Percentiles rank a stretch among this genome's conserved stretches.
Evolutionary conservation across 768 basidiomycete genomes (phyloP).

Genomic region (Hemileccinum rubropunctum): DNA sequence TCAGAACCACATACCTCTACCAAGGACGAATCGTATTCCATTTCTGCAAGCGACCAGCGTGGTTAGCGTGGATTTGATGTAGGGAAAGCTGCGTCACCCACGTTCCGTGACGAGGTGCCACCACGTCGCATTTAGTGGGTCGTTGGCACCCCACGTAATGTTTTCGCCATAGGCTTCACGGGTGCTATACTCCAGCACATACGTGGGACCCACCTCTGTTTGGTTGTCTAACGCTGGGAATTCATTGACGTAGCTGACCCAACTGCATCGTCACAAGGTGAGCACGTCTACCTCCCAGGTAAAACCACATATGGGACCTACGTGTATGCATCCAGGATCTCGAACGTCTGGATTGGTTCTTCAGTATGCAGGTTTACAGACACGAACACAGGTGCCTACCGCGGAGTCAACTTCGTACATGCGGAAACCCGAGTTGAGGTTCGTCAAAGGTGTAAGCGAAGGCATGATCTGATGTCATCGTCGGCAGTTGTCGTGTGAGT

Average conservation of each 20-base stretch:
- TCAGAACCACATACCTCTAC: constrained; percentile 16
- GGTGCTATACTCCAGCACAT: constrained; percentile 60
- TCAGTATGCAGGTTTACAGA: neutral
- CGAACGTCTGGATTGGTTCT: constrained; percentile 53
- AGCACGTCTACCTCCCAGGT: neutral
- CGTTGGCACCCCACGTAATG: constrained; percentile 53
- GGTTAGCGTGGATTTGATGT: neutral
- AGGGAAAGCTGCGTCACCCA: constrained; percentile 23
- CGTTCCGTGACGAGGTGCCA: constrained; percentile 77
- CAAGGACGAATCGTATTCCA: constrained; percentile 21
- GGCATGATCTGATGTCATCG: constrained; percentile 35
- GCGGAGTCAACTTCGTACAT: constrained; percentile 40
- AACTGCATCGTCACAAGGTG: constrained; percentile 38
- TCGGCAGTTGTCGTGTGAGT: neutral
- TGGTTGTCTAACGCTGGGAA: constrained; percentile 58
- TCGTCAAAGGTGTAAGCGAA: constrained; percentile 62
- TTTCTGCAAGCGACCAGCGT: constrained; percentile 9
- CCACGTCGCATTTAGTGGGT: constrained; percentile 76
- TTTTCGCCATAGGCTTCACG: constrained; percentile 59
- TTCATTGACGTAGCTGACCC: constrained; percentile 58
- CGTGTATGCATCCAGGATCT: constrained; percentile 73
- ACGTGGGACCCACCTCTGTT: constrained; percentile 55
- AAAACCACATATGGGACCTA: constrained; percentile 31
- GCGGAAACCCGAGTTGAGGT: constrained; percentile 71
- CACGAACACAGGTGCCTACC: constrained; percentile 12